These are phyloP conservation scores for Escovopsis sp. DNA, from an alignment of 2,329 filamentous ascomycete genomes.

Conservation along the genomic window DNA sequence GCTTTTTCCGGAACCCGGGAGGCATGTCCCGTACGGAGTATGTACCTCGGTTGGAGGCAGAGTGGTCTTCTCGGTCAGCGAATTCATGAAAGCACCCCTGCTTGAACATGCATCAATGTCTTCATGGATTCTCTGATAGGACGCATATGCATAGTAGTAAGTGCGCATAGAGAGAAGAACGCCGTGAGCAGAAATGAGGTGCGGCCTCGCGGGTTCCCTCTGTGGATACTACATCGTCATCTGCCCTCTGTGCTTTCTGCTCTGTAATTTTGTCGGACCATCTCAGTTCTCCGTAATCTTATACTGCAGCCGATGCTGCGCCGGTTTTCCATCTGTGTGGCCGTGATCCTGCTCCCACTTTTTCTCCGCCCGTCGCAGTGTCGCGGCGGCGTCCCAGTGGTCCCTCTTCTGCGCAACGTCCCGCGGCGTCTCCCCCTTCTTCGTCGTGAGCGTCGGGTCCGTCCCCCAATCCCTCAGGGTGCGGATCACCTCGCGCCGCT, in stretches of 20 bases:
- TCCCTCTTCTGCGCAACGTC: conserved; percentile 19
- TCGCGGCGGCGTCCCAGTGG: conserved; percentile 18
- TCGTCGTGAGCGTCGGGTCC: conserved; percentile 15
- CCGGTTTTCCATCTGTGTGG: conserved; percentile 1
- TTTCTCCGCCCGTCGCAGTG: conserved; percentile 18
- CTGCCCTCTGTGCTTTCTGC: no score
- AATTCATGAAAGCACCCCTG: no score
- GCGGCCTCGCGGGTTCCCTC: conserved; percentile 7
- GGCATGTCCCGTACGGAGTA: no score
- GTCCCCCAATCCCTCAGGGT: conserved; percentile 16
- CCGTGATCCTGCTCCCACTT: conserved; percentile 19
- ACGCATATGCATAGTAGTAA: no score
- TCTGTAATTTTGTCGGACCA: no score
- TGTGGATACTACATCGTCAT: background rate
- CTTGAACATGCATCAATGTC: background rate
- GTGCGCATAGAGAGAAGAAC: no score
- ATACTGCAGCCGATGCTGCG: background rate
- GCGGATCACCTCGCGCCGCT: conserved; percentile 16
- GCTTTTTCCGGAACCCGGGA: no score
- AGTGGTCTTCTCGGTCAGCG: no score
- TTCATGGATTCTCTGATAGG: background rate
- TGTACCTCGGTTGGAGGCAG: no score
- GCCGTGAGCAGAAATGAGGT: no score
- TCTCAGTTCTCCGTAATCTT: no score
- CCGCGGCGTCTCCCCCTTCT: conserved; percentile 14